A percentile compares a stretch with the other conserved stretches of the same genome.
phyloP scores from a whole-genome alignment of 2,329 filamentous ascomycete genomes.

The Aureobasidium uvarum region DNA sequence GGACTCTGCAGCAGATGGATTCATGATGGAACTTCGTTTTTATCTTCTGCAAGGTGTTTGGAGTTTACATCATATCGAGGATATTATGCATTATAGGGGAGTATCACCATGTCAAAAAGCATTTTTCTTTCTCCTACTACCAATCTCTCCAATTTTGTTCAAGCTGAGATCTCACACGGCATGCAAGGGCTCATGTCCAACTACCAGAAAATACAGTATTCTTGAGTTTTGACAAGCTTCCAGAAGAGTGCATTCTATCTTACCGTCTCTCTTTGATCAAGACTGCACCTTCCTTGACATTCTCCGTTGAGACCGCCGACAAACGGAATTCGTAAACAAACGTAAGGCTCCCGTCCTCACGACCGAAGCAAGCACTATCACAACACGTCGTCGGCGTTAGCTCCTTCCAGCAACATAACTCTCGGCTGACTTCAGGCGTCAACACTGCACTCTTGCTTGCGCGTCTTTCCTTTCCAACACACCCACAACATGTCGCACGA shows the following conservation, averaged over 20 bases:
- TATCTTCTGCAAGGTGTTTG: slow-evolving; percentile 25
- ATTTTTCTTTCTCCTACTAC: background rate
- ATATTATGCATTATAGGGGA: slow-evolving; percentile 22
- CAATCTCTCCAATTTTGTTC: background rate
- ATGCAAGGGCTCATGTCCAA: background rate
- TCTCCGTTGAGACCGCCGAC: background rate
- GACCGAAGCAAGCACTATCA: background rate
- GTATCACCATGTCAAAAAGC: background rate
- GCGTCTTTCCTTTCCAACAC: background rate
- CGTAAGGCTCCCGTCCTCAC: background rate
- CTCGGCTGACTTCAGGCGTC: background rate
- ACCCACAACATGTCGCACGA: slow-evolving; percentile 12
- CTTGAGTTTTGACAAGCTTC: background rate
- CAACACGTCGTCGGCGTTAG: background rate
- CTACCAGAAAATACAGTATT: background rate
- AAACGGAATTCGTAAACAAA: background rate
- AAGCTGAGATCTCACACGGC: background rate
- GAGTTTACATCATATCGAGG: slow-evolving; percentile 13
- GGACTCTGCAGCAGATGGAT: slow-evolving; percentile 92
- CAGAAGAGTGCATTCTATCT: background rate
- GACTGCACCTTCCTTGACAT: background rate
- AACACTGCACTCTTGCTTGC: background rate
- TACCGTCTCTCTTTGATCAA: background rate
- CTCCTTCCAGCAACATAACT: background rate
- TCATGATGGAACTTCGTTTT: slow-evolving; percentile 36